Evolutionary conservation across 441 rosid genomes (phyloP).

Genomic region (Isatis lusitanica): DNA sequence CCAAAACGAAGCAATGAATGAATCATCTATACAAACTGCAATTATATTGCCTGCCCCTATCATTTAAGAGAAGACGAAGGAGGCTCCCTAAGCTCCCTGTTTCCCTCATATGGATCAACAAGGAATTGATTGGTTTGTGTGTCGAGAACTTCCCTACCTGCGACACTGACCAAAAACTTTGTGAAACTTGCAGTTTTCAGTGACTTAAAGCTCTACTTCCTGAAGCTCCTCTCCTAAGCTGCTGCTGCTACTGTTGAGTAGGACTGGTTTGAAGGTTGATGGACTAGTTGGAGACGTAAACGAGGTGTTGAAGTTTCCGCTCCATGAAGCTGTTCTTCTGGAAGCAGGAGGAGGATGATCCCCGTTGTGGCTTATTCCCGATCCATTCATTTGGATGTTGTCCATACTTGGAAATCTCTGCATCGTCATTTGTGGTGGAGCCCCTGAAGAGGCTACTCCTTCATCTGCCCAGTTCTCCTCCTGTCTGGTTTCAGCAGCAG

Average conservation of each 20-base stretch:
- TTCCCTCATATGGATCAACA: conserved; percentile 11
- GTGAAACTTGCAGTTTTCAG: background rate
- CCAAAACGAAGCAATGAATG: conserved; percentile 28
- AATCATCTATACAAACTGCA: conserved; percentile 31
- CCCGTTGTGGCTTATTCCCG: conserved; percentile 30
- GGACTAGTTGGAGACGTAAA: conserved; percentile 34
- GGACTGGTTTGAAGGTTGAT: conserved; percentile 26
- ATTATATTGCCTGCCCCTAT: conserved; percentile 6
- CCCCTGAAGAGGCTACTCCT: conserved; percentile 41
- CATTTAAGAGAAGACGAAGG: conserved; percentile 7
- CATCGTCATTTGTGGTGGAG: conserved; percentile 38
- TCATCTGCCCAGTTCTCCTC: conserved; percentile 44
- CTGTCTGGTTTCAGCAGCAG: conserved; percentile 47
- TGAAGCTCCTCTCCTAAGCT: conserved; percentile 80
- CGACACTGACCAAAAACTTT: conserved; percentile 12
- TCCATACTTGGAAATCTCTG: conserved; percentile 80
- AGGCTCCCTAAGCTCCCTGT: conserved; percentile 2
- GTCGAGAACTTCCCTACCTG: conserved; percentile 7
- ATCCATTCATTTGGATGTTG: conserved; percentile 48
- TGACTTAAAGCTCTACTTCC: conserved; percentile 69
- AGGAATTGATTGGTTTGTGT: conserved; percentile 2
- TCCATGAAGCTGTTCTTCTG: conserved; percentile 88
- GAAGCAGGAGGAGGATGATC: conserved; percentile 44
- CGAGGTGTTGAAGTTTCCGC: conserved; percentile 60
- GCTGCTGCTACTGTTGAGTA: conserved; percentile 38